Evolutionary conservation across 2,329 filamentous ascomycete species (phyloP).

Genomic region (Trematosphaeria pertusa): DNA sequence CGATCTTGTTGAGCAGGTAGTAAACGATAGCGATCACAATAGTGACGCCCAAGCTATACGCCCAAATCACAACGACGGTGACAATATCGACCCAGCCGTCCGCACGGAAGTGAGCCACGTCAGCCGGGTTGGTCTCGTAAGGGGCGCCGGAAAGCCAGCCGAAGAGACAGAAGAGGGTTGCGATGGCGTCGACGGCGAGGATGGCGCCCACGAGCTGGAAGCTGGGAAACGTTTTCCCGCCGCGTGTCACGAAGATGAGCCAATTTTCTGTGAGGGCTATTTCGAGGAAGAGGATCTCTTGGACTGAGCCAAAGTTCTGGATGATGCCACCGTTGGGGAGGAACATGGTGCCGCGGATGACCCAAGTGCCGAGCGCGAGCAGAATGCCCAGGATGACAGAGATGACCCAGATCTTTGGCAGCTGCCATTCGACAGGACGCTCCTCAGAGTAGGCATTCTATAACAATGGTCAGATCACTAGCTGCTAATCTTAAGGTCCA

Average conservation of each 20-base stretch:
- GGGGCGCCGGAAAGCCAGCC: conserved; percentile 70
- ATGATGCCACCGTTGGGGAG: conserved; percentile 74
- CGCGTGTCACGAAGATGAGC: conserved; percentile 63
- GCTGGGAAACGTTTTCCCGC: conserved; percentile 75
- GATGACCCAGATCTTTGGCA: conserved; percentile 83
- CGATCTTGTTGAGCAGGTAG: conserved; percentile 66
- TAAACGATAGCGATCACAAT: conserved; percentile 72
- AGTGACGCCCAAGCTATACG: conserved; percentile 70
- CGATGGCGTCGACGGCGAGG: conserved; percentile 72
- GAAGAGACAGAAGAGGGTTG: conserved; percentile 77
- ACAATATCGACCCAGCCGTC: conserved; percentile 67
- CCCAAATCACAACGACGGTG: conserved; percentile 70
- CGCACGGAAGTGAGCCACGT: conserved; percentile 47
- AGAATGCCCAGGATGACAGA: conserved; percentile 71
- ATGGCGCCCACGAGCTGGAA: conserved; percentile 77
- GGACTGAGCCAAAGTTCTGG: conserved; percentile 75
- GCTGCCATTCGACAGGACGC: conserved; percentile 79
- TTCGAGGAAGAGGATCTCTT: conserved; percentile 69
- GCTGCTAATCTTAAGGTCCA: not conserved
- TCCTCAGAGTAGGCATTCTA: conserved; percentile 75
- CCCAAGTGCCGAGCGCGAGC: conserved; percentile 74
- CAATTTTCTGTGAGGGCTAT: conserved; percentile 62
- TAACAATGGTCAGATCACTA: not conserved
- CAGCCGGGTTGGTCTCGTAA: conserved; percentile 52
- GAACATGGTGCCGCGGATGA: conserved; percentile 74